Conservation (phyloP, 2,329 filamentous ascomycete species). For the Davidsoniella neocaledoniae region DNA sequence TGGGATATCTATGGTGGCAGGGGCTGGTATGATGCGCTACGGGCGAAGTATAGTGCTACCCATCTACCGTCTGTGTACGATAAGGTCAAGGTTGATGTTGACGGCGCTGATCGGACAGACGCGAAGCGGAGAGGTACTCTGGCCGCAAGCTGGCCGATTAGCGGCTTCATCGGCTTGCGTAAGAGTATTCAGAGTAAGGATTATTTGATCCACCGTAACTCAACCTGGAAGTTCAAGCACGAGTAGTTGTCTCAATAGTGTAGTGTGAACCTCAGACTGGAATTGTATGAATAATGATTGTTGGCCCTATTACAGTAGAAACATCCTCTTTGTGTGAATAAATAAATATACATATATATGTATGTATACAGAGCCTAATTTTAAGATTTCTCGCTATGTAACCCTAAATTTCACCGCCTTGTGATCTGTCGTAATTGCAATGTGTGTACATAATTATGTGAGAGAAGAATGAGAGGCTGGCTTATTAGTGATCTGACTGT, state of each 20-base stretch:
- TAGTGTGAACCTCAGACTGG: neutral
- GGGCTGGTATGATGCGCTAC: constrained; percentile 43
- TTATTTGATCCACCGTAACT: constrained; percentile 34
- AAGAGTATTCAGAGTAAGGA: constrained; percentile 41
- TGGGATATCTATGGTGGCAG: constrained; percentile 43
- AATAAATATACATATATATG: neutral
- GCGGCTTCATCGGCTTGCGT: constrained; percentile 41
- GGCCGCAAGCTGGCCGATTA: constrained; percentile 36
- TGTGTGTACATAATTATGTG: too few relatives aligned
- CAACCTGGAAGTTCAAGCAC: constrained; percentile 35
- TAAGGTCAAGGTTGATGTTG: constrained; percentile 45
- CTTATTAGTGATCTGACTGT: too few relatives aligned
- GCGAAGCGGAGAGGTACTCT: constrained; percentile 25
- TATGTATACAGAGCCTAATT: neutral
- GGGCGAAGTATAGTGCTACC: constrained; percentile 44
- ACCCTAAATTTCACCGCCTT: too few relatives aligned
- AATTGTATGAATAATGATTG: neutral
- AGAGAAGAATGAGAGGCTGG: too few relatives aligned
- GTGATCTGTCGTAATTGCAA: too few relatives aligned
- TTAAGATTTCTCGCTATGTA: too few relatives aligned
- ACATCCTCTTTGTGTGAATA: neutral
- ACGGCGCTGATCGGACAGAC: constrained; percentile 24
- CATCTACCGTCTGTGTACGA: constrained; percentile 52
- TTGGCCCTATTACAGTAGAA: neutral
- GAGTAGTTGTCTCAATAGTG: constrained; percentile 9